phyloP scores from a whole-genome alignment of 352 stramenopile species.

The Globisporangium camurandrum region DNA sequence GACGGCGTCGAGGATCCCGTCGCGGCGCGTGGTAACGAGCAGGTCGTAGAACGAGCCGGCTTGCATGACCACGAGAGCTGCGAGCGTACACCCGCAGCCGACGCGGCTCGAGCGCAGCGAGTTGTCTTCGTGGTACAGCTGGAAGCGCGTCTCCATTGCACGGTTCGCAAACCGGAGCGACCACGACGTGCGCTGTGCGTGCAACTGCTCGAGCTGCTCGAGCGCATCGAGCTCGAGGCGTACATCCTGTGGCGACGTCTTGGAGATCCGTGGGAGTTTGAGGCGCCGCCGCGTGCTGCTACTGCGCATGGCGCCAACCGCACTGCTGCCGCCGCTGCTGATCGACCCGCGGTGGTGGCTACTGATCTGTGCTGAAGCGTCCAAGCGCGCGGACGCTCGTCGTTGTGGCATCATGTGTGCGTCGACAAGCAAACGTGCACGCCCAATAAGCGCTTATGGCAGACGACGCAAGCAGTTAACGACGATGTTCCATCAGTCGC shows the following conservation, averaged over 20 bases:
- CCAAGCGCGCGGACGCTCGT: too few relatives aligned
- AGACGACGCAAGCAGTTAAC: too few relatives aligned
- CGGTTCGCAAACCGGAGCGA: slow-evolving; percentile 39
- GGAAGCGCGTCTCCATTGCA: slow-evolving; percentile 43
- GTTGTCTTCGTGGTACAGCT: slow-evolving; percentile 51
- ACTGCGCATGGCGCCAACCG: too few relatives aligned
- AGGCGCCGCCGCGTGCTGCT: background rate
- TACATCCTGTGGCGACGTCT: slow-evolving; percentile 34
- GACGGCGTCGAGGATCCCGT: slow-evolving; percentile 5
- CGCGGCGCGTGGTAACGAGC: slow-evolving; percentile 14
- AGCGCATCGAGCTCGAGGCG: slow-evolving; percentile 40
- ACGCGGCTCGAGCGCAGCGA: slow-evolving; percentile 26
- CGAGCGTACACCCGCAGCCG: slow-evolving; percentile 24
- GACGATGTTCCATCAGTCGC: too few relatives aligned
- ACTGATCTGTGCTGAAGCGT: background rate
- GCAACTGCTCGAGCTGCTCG: slow-evolving; percentile 29
- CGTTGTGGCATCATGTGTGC: too few relatives aligned
- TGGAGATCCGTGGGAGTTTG: slow-evolving; percentile 37
- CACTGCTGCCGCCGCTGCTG: background rate
- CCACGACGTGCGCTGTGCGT: slow-evolving; percentile 26
- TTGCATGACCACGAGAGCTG: slow-evolving; percentile 30
- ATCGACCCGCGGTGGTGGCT: background rate
- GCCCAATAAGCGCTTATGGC: too few relatives aligned
- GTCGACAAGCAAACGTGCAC: too few relatives aligned
- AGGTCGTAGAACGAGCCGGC: slow-evolving; percentile 21